A percentile compares a stretch with the other conserved stretches of the same genome.
phyloP scores from a whole-genome alignment of 1,284 basidiomycete genomes.

The Ganoderma lucidum region DNA sequence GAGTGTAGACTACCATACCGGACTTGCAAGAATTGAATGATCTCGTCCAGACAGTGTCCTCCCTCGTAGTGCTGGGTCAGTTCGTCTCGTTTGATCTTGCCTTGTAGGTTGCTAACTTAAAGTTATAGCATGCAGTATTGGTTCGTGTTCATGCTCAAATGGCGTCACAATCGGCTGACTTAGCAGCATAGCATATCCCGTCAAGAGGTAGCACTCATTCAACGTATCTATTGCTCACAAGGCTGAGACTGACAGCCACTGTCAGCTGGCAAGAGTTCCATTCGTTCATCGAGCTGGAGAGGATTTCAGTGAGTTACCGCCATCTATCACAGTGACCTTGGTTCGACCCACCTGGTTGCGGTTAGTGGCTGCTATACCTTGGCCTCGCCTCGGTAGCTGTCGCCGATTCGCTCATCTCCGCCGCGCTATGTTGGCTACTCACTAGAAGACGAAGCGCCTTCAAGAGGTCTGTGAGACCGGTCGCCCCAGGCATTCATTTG shows the following conservation, averaged over 20 bases:
- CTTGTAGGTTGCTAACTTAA: not conserved
- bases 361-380: slow-evolving; percentile 6
- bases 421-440: slow-evolving; percentile 1
- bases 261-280: not conserved
- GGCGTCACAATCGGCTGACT: not conserved
- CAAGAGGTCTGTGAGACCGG: not conserved
- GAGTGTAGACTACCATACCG: not conserved
- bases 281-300: not conserved
- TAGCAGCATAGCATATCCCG: not conserved
- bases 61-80: not conserved
- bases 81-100: not conserved
- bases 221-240: not conserved
- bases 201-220: not conserved
- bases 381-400: not conserved
- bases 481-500: not conserved
- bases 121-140: not conserved
- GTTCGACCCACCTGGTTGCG: not conserved
- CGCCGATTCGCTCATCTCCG: slow-evolving; percentile 4
- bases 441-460: slow-evolving; percentile 1
- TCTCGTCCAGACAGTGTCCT: not conserved
- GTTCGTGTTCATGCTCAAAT: not conserved
- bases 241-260: not conserved
- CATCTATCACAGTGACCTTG: not conserved
- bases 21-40: not conserved
- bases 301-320: not conserved